Evolutionary conservation across 2,329 filamentous ascomycete species (phyloP).

Genomic region (Moelleriella libera): DNA sequence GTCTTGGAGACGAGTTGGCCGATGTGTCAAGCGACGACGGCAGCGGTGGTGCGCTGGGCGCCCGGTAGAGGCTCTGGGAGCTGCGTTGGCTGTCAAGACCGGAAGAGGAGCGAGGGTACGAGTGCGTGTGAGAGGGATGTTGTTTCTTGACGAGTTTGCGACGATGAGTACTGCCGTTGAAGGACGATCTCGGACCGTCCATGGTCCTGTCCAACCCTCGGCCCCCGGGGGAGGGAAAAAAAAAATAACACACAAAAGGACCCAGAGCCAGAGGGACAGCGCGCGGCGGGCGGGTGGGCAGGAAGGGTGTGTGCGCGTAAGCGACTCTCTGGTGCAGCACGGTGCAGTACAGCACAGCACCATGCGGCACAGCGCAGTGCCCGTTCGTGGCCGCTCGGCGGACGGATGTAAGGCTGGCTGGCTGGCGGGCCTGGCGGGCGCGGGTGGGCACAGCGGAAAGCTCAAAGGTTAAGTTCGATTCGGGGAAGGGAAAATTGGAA

Average conservation of each 20-base stretch:
- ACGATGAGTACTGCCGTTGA: conserved; percentile 36
- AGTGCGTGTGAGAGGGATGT: conserved; percentile 21
- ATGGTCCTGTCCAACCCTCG: conserved; percentile 22
- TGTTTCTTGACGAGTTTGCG: conserved; percentile 47
- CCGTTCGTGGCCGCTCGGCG: background rate
- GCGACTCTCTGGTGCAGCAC: background rate
- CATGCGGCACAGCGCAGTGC: background rate
- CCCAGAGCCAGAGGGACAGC: background rate
- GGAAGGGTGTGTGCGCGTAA: background rate
- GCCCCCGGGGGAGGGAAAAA: background rate
- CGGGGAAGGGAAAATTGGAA: too few relatives aligned
- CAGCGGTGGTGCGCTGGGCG: conserved; percentile 43
- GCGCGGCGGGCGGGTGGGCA: background rate
- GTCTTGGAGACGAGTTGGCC: conserved; percentile 33
- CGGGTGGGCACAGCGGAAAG: background rate
- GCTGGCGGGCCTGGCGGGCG: background rate
- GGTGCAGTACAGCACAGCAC: background rate
- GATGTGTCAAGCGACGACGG: conserved; percentile 34
- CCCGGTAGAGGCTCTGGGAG: conserved; percentile 46
- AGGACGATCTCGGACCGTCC: conserved; percentile 28
- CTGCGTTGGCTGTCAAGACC: conserved; percentile 49
- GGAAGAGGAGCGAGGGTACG: conserved; percentile 34
- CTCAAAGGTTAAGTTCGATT: background rate
- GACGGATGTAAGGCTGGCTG: background rate
- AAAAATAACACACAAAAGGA: background rate